A percentile compares a stretch with the other conserved stretches of the same genome.
Evolutionary conservation across 164 flowering plant genomes (phyloP).

Genomic region (Dillenia turbinata): DNA sequence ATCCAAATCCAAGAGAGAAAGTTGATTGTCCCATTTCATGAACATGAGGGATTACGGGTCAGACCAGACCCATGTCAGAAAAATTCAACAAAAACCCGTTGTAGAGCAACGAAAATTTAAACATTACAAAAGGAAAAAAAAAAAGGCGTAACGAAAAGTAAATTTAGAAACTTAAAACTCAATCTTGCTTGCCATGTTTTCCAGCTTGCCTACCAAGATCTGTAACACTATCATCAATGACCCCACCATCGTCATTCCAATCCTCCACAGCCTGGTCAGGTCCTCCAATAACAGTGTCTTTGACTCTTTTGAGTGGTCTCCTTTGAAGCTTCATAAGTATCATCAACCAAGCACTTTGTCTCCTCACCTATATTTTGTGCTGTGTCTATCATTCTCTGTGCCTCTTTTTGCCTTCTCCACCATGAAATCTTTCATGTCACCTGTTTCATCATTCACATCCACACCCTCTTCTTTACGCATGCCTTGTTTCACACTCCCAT

Average conservation of each 20-base stretch:
- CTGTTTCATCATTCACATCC: not conserved
- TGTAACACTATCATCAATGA: not conserved
- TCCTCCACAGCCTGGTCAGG: too few relatives aligned
- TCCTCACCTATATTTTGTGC: conserved; percentile 20
- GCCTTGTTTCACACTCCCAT: not conserved
- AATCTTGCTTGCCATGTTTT: too few relatives aligned
- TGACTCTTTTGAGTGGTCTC: conserved; percentile 16
- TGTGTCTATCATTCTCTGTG: conserved; percentile 12
- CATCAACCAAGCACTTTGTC: conserved; percentile 17
- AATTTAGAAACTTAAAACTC: too few relatives aligned
- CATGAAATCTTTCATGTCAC: conserved; percentile 7
- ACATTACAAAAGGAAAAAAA: too few relatives aligned
- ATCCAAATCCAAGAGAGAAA: too few relatives aligned
- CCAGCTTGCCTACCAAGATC: not conserved
- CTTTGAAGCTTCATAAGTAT: conserved; percentile 16
- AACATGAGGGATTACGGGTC: too few relatives aligned
- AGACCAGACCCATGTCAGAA: too few relatives aligned
- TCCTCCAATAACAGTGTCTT: conserved; percentile 9
- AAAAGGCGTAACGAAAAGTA: too few relatives aligned
- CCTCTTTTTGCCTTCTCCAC: conserved; percentile 20
- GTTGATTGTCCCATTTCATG: too few relatives aligned
- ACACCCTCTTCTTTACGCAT: not conserved
- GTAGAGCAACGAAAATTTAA: too few relatives aligned
- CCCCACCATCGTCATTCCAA: not conserved
- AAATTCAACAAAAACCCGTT: too few relatives aligned